Conservation (phyloP, 768 basidiomycete species). For the Panus rudis region DNA sequence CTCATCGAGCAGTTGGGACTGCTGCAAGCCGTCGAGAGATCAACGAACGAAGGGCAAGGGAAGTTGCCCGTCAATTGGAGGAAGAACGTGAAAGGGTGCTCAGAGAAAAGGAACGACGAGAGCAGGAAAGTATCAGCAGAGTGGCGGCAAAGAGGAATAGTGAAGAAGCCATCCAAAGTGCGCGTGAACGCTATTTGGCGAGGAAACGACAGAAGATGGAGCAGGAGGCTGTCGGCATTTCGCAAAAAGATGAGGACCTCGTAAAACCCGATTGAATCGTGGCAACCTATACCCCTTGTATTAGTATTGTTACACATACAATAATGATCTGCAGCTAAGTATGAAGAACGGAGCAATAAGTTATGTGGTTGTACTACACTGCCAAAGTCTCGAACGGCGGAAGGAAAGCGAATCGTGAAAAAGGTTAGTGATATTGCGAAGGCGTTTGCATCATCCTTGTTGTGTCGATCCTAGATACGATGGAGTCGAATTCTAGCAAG, state of each 20-base stretch:
- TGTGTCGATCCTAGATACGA: constrained; percentile 36
- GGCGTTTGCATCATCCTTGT: too few relatives aligned
- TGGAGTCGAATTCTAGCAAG: constrained; percentile 43
- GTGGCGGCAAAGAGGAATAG: constrained; percentile 70
- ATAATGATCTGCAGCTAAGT: constrained; percentile 11
- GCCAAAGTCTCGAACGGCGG: too few relatives aligned
- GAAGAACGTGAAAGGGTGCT: constrained; percentile 60
- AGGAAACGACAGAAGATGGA: constrained; percentile 77
- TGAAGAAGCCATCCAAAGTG: constrained; percentile 65
- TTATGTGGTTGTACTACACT: constrained; percentile 3
- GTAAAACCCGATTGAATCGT: not conserved
- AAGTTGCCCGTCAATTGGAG: constrained; percentile 74
- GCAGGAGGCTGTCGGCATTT: constrained; percentile 14
- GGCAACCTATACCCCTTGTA: not conserved
- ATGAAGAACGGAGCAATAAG: constrained; percentile 8
- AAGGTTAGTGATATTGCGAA: too few relatives aligned
- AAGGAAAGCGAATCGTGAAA: too few relatives aligned
- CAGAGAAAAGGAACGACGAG: constrained; percentile 49
- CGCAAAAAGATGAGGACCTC: constrained; percentile 3
- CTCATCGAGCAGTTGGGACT: constrained; percentile 75
- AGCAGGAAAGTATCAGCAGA: constrained; percentile 59
- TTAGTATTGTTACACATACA: constrained; percentile 2
- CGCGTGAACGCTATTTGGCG: constrained; percentile 66
- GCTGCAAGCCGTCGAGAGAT: constrained; percentile 79
- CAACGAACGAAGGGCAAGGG: constrained; percentile 71